Base-by-base conservation (phyloP, 495 filamentous ascomycete species). In the Annulohypoxylon nitens region DNA sequence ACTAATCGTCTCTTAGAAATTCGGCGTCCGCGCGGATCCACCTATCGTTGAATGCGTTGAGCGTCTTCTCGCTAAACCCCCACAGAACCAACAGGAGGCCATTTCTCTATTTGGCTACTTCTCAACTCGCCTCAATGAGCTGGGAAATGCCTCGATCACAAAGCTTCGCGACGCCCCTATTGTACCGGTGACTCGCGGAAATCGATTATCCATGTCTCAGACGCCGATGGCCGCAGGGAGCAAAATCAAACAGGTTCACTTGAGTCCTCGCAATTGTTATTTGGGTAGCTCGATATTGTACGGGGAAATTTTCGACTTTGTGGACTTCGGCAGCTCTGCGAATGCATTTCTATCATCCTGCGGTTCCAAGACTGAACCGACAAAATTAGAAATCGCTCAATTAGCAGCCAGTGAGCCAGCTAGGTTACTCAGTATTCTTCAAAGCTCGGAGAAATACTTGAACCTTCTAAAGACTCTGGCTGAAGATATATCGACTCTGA, bases 241-340 rank as follows among this genome's bases (percentile, higher is more conserved):
- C 39, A 74, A 72, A 67, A 23, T 71, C 53, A 55, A 58, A 57
- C 67, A 76, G n/a, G 64, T 78, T 37, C 76, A 79, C 37, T 69
- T 93, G 37, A 83, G 86, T 30, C 95, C 95, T 2, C 85, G 81
- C 26, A 80, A 88, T 36, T 94, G 91, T 75, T 97, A 96, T 80
- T 85, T 99, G 6, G 91, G 92, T 23, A 88, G 86, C 25, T 90
- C 90, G 64, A 83, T 89, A 20, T 88, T 87, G 11, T 98, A 95
- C 73, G 90, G 87, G 41, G 93, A 96, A 30, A 94, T 99, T 16
- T 97, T 98, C 71, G 94, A 98, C 78, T 99, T 97, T 81, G 93
- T 98, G 3, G 92, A 98, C 78, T 98, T 97, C 81, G 94, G 94
- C 3, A 79, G 86, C 59, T 89, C 95, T 75, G 95, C 93, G 3